Evolutionary conservation across 176 grass and related monocot species (phyloP), one percentile per base, ranked within the genome.

Genomic region (Alloteropsis semialata): DNA sequence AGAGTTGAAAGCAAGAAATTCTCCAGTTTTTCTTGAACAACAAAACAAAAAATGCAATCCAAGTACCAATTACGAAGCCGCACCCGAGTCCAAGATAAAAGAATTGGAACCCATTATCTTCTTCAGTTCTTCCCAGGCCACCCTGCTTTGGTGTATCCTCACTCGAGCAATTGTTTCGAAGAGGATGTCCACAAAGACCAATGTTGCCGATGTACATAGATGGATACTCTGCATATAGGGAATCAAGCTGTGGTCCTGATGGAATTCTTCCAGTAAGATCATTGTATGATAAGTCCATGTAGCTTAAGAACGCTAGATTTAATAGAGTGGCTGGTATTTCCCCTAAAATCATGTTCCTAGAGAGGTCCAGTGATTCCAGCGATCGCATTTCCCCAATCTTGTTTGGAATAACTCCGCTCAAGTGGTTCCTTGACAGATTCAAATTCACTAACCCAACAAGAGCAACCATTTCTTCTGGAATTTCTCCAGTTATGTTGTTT

Each of bases 321-420:
- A 79, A 62, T 4, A 89, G 2, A n/a, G 48, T 51, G 15, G 9
- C 0, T 6, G 83, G 83, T 33, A 92, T 86, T 60, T 16, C 39
- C 8, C 79, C 74, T 4, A 8, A 86, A 34, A 92, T 9, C 5
- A 70, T 43, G 49, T 92, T 92, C 12, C 24, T 77, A 16, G 78
- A 86, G 12, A 92, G 66, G 41, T 89, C 90, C 0, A 92, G 13
- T 30, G 87, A 83, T 39, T 89, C 83, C 4, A 89, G n/a, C 2
- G 53, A 78, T 21, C 27, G 32, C 69, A 91, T 78, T 0, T 24
- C 11, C 13, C 84, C 84, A 6, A 87, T 87, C 1, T 25, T 65
- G 19, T 75, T 9, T 6, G 72, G 54, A 63, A 90, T 58, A 7
- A 24, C n/a, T 54, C 79, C 65, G 0, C 3, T 74, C 0, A 90